A percentile compares a stretch with the other conserved stretches of the same genome.
These are phyloP conservation scores for Oropetium thomaeum DNA, from an alignment of 176 grass and related monocot genomes.

Conservation along the genomic window DNA sequence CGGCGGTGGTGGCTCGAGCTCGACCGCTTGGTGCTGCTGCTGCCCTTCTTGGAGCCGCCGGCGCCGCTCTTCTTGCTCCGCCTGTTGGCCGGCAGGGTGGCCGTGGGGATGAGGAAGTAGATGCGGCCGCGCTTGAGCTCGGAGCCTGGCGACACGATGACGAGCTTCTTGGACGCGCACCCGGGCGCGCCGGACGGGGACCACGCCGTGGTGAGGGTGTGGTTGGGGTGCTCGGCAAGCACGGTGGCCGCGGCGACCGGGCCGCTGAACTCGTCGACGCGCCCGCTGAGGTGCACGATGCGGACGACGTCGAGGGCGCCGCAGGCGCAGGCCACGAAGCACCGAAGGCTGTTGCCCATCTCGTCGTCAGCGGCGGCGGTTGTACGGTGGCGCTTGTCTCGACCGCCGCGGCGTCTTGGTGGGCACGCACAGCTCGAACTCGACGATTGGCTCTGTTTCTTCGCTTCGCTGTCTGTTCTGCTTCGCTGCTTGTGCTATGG, in stretches of 20 bases:
- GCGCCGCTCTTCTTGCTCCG: conserved; percentile 41
- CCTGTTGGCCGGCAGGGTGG: conserved; percentile 47
- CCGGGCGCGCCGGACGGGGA: conserved; percentile 47
- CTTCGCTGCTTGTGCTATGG: conserved; percentile 16
- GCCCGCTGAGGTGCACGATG: conserved; percentile 85
- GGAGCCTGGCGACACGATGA: conserved; percentile 70
- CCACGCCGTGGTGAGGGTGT: conserved; percentile 73
- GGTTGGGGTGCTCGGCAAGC: conserved; percentile 76
- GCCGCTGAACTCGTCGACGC: conserved; percentile 79
- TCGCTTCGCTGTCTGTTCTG: conserved; percentile 14
- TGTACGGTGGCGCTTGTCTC: not conserved
- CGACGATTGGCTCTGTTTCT: conserved; percentile 6
- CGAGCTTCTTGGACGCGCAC: conserved; percentile 61
- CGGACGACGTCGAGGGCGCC: conserved; percentile 84
- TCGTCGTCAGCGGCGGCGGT: not conserved
- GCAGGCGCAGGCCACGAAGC: conserved; percentile 87
- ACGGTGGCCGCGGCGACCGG: conserved; percentile 51
- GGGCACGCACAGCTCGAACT: not conserved
- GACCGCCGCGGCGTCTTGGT: not conserved
- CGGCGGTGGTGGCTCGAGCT: not conserved
- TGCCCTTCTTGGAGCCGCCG: conserved; percentile 39
- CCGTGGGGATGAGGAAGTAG: conserved; percentile 84
- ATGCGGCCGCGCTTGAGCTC: conserved; percentile 92
- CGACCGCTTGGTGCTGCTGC: conserved; percentile 30
- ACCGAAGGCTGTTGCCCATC: conserved; percentile 94